Conservation (phyloP, 495 filamentous ascomycete genomes). For the Talaromyces stipitatus region DNA sequence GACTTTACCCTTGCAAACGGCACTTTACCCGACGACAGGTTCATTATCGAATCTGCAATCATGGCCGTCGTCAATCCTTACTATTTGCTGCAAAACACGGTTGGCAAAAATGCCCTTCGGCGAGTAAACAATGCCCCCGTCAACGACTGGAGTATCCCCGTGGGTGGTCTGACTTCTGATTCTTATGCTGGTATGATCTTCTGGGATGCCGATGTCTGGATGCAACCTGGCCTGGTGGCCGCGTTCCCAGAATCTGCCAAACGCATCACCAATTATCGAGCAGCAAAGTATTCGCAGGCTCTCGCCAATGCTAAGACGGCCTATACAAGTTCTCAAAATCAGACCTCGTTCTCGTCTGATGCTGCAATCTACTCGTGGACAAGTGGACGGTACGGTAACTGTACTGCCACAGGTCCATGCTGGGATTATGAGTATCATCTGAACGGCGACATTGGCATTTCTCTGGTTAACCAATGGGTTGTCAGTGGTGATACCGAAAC, state of each 20-base stretch:
- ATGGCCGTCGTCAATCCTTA: constrained; percentile 58
- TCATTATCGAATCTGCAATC: constrained; percentile 55
- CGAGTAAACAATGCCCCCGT: constrained; percentile 31
- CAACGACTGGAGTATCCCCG: constrained; percentile 50
- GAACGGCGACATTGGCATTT: constrained; percentile 66
- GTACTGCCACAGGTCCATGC: constrained; percentile 58
- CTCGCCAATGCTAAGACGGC: constrained; percentile 40
- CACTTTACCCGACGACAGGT: constrained; percentile 48
- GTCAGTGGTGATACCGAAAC: constrained; percentile 48
- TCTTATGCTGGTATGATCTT: constrained; percentile 57
- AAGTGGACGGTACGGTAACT: constrained; percentile 56
- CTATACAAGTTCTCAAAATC: constrained; percentile 42
- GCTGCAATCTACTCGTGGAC: constrained; percentile 59
- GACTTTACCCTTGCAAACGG: constrained; percentile 49
- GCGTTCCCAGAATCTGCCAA: constrained; percentile 50
- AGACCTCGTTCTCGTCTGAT: constrained; percentile 39
- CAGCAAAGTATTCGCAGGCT: constrained; percentile 44
- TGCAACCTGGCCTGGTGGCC: constrained; percentile 55
- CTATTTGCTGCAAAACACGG: constrained; percentile 63
- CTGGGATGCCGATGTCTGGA: constrained; percentile 63
- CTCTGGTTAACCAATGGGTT: constrained; percentile 54
- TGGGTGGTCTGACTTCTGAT: constrained; percentile 54
- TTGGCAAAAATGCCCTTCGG: constrained; percentile 43
- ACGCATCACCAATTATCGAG: constrained; percentile 52
- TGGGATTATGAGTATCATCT: constrained; percentile 53